These are phyloP conservation scores for Ceratobasidium sp. DNA, from an alignment of 1,284 basidiomycete species.

Conservation along the genomic window DNA sequence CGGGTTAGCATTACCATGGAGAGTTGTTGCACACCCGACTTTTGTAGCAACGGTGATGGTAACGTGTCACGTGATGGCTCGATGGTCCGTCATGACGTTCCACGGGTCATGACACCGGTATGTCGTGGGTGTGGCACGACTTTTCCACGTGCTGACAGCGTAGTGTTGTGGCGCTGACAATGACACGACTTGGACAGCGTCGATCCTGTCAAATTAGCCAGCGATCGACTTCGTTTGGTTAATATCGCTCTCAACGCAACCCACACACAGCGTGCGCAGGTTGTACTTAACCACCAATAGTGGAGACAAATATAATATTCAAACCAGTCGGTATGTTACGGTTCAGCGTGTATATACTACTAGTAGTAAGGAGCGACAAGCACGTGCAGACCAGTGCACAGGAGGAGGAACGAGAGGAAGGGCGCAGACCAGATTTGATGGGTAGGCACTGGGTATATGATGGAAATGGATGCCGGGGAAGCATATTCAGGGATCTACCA, in stretches of 20 bases:
- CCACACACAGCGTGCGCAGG: not conserved
- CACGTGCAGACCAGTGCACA: not conserved
- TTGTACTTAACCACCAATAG: not conserved
- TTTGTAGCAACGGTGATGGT: too few relatives aligned
- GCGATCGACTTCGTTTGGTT: not conserved
- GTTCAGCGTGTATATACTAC: too few relatives aligned
- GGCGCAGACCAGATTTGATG: not conserved
- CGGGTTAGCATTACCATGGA: too few relatives aligned
- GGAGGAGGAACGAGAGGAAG: not conserved
- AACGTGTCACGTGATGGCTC: too few relatives aligned
- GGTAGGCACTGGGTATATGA: not conserved
- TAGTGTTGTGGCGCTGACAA: not conserved
- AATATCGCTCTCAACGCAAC: too few relatives aligned
- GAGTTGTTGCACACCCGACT: too few relatives aligned
- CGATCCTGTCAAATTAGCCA: slow-evolving; percentile 1
- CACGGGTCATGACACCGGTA: too few relatives aligned
- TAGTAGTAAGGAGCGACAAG: not conserved
- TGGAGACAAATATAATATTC: not conserved
- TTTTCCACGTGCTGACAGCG: not conserved
- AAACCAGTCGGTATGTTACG: too few relatives aligned
- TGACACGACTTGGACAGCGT: not conserved
- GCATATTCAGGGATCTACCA: not conserved
- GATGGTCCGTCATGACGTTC: too few relatives aligned
- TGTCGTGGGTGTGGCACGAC: not conserved
- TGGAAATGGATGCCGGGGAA: not conserved